Percentiles rank a stretch among this genome's conserved stretches.
Conservation (phyloP, 139 green algal species). For the Zygnema circumcarinatum region DNA sequence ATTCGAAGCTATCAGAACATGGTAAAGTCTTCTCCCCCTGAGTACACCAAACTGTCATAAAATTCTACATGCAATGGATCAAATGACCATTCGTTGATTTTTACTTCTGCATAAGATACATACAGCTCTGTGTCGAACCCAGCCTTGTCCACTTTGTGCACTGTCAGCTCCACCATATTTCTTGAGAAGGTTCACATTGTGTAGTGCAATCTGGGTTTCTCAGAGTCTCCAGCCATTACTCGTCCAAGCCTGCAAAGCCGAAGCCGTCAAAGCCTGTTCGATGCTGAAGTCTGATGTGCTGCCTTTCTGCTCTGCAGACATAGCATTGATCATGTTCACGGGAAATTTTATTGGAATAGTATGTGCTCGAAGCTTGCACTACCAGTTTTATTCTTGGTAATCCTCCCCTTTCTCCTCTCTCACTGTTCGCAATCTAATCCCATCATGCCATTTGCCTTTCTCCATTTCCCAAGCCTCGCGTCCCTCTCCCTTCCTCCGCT, state of each 20-base stretch:
- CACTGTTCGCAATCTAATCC: not conserved
- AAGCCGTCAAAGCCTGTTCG: not conserved
- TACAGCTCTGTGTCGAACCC: not conserved
- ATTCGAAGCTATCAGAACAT: not conserved
- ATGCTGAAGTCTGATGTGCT: not conserved
- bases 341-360: conserved; percentile 82
- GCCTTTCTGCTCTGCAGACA: conserved; percentile 29
- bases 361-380: conserved; percentile 81
- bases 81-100: not conserved
- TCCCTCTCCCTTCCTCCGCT: conserved; percentile 1
- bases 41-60: not conserved
- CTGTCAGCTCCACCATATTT: not conserved
- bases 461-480: not conserved
- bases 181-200: not conserved
- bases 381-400: conserved; percentile 86
- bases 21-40: not conserved
- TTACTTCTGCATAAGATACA: not conserved
- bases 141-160: not conserved
- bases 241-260: not conserved
- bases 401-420: not conserved
- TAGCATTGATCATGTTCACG: conserved; percentile 69
- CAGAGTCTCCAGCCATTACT: not conserved
- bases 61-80: too few relatives aligned
- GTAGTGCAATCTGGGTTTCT: not conserved
- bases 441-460: not conserved